Conservation (phyloP, 164 flowering plant genomes). For the Berberis vulgaris region DNA sequence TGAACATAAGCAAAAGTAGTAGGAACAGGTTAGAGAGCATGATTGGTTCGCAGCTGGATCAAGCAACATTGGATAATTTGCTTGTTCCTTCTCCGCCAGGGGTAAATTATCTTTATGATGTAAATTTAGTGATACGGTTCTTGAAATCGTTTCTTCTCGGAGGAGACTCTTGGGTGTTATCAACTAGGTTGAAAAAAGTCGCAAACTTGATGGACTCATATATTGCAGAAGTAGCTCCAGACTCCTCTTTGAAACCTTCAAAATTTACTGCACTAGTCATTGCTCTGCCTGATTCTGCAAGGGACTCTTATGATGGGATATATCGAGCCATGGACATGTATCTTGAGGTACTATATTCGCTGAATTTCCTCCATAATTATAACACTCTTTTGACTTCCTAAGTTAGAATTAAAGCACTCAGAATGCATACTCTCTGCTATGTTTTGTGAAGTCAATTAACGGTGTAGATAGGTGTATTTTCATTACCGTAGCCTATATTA, state of each 20-base stretch:
- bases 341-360: conserved; percentile 44
- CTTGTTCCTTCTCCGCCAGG: conserved; percentile 59
- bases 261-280: conserved; percentile 47
- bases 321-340: conserved; percentile 65
- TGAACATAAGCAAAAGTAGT: conserved; percentile 32
- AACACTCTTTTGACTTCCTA: no score
- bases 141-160: conserved; percentile 37
- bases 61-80: conserved; percentile 61
- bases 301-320: conserved; percentile 58
- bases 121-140: conserved; percentile 58
- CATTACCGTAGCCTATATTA: no score
- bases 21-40: conserved; percentile 47
- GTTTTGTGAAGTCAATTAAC: no score
- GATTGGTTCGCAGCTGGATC: conserved; percentile 67
- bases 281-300: conserved; percentile 60
- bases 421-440: no score
- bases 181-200: conserved; percentile 36
- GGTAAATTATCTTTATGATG: conserved; percentile 45
- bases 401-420: no score
- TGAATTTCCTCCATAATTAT: background rate
- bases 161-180: conserved; percentile 18
- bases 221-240: conserved; percentile 72
- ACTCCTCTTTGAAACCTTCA: conserved; percentile 47
- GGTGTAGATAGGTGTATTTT: no score
- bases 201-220: conserved; percentile 50